Percentiles rank a stretch among this genome's conserved stretches.
phyloP scores from a whole-genome alignment of 1,139 yeast genomes.

The Candida anutae region DNA sequence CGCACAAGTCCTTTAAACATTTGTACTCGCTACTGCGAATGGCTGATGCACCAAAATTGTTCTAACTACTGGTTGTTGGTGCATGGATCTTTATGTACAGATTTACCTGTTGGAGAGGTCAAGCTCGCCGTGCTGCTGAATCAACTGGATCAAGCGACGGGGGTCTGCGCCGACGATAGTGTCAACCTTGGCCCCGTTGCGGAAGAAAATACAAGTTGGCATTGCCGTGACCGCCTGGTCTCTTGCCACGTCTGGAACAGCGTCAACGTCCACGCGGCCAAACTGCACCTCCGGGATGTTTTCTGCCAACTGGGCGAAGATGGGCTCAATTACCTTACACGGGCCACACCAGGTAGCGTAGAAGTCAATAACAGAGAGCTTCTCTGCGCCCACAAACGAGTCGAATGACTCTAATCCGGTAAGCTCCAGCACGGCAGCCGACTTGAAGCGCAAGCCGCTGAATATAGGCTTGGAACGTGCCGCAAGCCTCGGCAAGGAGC shows the following conservation, averaged over 20 bases:
- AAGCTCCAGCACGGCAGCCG: too few species aligned
- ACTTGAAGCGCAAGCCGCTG: too few species aligned
- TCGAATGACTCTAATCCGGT: slow-evolving; percentile 11
- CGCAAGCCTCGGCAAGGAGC: too few species aligned
- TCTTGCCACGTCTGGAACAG: slow-evolving; percentile 21
- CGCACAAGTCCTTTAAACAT: slow-evolving; percentile 15
- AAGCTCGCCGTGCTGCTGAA: slow-evolving; percentile 17
- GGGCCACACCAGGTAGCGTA: slow-evolving; percentile 45
- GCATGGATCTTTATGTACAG: too few species aligned
- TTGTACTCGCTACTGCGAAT: too few species aligned
- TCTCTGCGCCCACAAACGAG: slow-evolving; percentile 16
- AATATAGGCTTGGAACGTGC: too few species aligned
- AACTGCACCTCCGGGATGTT: slow-evolving; percentile 33
- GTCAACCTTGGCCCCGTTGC: slow-evolving; percentile 25
- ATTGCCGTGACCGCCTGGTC: slow-evolving; percentile 26
- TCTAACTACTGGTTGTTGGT: too few species aligned
- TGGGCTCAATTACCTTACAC: slow-evolving; percentile 36
- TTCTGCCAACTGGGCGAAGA: slow-evolving; percentile 26
- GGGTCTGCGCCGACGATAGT: slow-evolving; percentile 28
- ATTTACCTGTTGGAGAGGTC: slow-evolving; percentile 14
- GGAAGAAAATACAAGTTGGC: slow-evolving; percentile 29
- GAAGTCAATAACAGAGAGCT: slow-evolving; percentile 31
- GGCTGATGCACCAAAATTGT: too few species aligned
- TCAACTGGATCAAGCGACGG: slow-evolving; percentile 17
- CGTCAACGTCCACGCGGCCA: slow-evolving; percentile 31